Evolutionary conservation across 164 flowering plant species (phyloP).

Genomic region (Magnolia changhungtana): DNA sequence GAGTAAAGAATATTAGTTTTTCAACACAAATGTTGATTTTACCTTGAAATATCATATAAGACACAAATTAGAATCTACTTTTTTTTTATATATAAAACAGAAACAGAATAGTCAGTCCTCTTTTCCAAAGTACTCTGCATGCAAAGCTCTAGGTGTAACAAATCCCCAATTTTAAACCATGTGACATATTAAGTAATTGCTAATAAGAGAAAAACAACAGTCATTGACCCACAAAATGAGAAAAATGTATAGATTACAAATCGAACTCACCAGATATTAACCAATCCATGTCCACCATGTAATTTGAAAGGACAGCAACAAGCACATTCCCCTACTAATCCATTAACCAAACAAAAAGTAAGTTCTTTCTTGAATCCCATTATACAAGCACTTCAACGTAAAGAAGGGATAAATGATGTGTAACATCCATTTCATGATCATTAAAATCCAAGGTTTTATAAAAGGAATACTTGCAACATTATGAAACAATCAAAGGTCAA

Average conservation of each 20-base stretch:
- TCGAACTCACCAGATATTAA: slow-evolving; percentile 67
- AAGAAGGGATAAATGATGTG: no score
- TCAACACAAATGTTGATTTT: no score
- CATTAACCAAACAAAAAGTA: slow-evolving; percentile 1
- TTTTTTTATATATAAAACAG: not conserved
- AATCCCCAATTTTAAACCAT: not conserved
- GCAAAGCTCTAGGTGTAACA: no score
- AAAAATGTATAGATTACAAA: not conserved
- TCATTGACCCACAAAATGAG: not conserved
- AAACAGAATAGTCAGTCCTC: not conserved
- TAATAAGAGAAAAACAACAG: not conserved
- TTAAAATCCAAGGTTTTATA: no score
- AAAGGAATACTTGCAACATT: no score
- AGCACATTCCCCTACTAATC: slow-evolving; percentile 70
- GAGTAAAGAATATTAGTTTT: no score
- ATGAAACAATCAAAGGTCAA: no score
- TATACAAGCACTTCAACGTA: not conserved
- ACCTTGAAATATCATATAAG: no score
- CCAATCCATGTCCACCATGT: slow-evolving; percentile 99
- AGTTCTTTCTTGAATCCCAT: not conserved
- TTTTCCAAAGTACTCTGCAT: not conserved
- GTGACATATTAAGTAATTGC: not conserved
- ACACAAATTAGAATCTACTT: no score
- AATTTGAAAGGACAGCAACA: slow-evolving; percentile 82
- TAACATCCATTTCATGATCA: no score